phyloP scores from a whole-genome alignment of 768 basidiomycete species.

The Hypholoma sublateritium region DNA sequence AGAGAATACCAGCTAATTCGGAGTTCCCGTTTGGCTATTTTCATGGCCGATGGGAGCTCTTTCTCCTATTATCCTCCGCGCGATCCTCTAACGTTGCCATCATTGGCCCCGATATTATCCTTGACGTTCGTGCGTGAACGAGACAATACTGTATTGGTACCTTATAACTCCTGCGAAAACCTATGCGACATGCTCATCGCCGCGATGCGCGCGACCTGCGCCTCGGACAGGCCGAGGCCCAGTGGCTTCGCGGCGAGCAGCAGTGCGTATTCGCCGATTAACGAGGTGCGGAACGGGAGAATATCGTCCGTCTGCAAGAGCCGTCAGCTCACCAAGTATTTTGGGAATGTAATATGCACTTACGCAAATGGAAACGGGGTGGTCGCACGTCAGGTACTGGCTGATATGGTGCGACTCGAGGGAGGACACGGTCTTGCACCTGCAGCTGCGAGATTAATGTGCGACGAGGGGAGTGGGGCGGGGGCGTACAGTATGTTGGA shows the following conservation, averaged over 20 bases:
- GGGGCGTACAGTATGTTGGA: constrained; percentile 65
- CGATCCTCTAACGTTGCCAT: no score
- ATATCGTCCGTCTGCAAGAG: constrained; percentile 68
- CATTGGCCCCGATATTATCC: no score
- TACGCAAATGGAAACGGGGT: constrained; percentile 80
- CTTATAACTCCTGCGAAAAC: constrained; percentile 26
- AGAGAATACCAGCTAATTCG: no score
- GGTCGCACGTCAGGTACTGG: constrained; percentile 59
- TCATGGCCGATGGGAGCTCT: no score
- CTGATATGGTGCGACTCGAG: constrained; percentile 74
- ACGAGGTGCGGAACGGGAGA: constrained; percentile 73
- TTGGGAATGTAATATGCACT: constrained; percentile 18
- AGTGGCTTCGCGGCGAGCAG: constrained; percentile 70
- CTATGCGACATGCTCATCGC: constrained; percentile 59
- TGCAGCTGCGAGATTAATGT: constrained; percentile 20
- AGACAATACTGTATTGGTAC: no score
- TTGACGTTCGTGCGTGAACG: no score
- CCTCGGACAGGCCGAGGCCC: constrained; percentile 66
- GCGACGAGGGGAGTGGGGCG: neutral
- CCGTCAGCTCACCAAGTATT: neutral
- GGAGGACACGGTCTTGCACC: constrained; percentile 65
- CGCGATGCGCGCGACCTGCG: constrained; percentile 55
- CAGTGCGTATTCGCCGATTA: constrained; percentile 77
- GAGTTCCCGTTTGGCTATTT: no score
- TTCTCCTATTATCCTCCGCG: no score